Conservation (phyloP, 257 asterid genomes). For the Solanum sitiens region DNA sequence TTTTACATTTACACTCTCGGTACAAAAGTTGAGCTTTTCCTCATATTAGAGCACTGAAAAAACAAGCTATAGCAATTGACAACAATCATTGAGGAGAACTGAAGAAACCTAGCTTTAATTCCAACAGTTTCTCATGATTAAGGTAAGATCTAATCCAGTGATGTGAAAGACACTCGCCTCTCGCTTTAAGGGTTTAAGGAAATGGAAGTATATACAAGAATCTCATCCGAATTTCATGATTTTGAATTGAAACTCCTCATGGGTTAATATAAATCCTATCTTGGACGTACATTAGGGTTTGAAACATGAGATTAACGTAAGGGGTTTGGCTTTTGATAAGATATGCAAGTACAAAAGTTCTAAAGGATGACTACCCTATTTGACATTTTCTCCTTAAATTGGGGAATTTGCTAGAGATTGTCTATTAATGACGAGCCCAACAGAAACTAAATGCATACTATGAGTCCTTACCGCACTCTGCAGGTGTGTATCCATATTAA, state of each 20-base stretch:
- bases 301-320: neutral
- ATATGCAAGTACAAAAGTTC: neutral
- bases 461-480: neutral
- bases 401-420: neutral
- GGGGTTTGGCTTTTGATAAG: neutral
- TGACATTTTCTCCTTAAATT: neutral
- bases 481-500: neutral
- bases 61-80: neutral
- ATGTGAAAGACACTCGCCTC: neutral
- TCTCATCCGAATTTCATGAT: neutral
- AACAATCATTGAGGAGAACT: neutral
- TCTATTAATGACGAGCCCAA: neutral
- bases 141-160: neutral
- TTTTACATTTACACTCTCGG: neutral
- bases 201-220: neutral
- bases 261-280: neutral
- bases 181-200: neutral
- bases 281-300: neutral
- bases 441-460: neutral
- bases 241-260: neutral
- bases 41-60: neutral
- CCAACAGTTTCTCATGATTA: neutral
- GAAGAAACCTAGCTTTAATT: neutral
- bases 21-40: neutral
- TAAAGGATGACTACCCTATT: neutral